phyloP scores from a whole-genome alignment of 495 filamentous ascomycete genomes.

The Lasiosphaeris hirsuta region DNA sequence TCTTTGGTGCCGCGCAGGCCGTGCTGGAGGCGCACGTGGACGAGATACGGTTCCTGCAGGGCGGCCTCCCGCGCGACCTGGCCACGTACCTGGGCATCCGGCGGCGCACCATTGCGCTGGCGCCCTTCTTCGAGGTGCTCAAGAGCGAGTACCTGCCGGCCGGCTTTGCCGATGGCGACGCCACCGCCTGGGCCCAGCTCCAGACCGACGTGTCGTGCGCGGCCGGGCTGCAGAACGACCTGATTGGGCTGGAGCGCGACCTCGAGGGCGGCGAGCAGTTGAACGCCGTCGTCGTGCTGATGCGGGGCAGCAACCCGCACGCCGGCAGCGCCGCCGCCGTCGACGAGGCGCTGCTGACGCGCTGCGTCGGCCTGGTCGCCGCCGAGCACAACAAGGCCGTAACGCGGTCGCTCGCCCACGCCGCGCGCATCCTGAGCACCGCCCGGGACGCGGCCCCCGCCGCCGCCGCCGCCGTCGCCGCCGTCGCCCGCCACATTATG shows the following conservation, averaged over 20 bases:
- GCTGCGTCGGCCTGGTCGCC: slow-evolving; percentile 6
- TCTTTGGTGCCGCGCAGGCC: slow-evolving; percentile 7
- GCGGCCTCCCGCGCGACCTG: background rate
- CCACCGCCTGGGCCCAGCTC: slow-evolving; percentile 2
- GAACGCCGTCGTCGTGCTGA: slow-evolving; percentile 19
- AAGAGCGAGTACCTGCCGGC: slow-evolving; percentile 16
- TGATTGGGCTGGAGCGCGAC: slow-evolving; percentile 21
- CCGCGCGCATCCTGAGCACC: slow-evolving; percentile 3
- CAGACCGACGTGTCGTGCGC: slow-evolving; percentile 13
- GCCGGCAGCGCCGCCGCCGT: too few relatives aligned
- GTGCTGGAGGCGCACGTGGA: slow-evolving; percentile 19
- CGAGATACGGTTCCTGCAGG: slow-evolving; percentile 16
- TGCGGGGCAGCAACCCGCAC: background rate
- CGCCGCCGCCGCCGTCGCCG: background rate
- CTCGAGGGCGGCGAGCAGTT: slow-evolving; percentile 20
- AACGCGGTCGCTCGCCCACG: slow-evolving; percentile 9
- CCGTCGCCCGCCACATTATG: slow-evolving; percentile 13
- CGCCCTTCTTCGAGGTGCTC: slow-evolving; percentile 24
- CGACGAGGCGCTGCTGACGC: background rate
- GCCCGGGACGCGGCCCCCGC: background rate
- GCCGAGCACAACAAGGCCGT: slow-evolving; percentile 16
- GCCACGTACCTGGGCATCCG: slow-evolving; percentile 18
- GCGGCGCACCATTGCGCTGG: slow-evolving; percentile 19
- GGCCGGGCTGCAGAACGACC: slow-evolving; percentile 21
- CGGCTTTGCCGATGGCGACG: too few relatives aligned